A percentile compares a stretch with the other conserved stretches of the same genome.
These are phyloP conservation scores for Cercophora scortea DNA, from an alignment of 495 filamentous ascomycete genomes.

Conservation along the genomic window DNA sequence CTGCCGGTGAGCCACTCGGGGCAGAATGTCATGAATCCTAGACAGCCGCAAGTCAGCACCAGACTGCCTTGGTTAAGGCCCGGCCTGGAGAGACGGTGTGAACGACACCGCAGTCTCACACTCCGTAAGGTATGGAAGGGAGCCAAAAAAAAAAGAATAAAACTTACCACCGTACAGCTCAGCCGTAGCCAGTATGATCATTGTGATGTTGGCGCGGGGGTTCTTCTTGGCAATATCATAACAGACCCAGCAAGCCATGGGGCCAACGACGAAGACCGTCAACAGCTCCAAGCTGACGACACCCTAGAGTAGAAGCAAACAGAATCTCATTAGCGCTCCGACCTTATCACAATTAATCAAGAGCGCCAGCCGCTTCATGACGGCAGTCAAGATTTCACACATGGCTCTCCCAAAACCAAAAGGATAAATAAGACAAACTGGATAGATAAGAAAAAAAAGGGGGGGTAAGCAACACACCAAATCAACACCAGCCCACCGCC, in stretches of 20 bases:
- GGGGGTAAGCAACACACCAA: constrained; percentile 32
- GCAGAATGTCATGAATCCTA: constrained; percentile 89
- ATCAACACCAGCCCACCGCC: constrained; percentile 74
- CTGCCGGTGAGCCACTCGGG: constrained; percentile 85
- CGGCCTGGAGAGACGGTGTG: no score
- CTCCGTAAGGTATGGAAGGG: not conserved
- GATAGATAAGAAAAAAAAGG: constrained; percentile 1
- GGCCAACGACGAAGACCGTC: constrained; percentile 73
- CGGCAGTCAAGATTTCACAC: no score
- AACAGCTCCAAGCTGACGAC: constrained; percentile 78
- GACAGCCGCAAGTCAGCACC: no score
- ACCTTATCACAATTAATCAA: no score
- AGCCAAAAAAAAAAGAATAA: not conserved
- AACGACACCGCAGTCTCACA: no score
- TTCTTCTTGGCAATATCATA: constrained; percentile 54
- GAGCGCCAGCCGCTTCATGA: no score
- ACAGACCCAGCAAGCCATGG: constrained; percentile 62
- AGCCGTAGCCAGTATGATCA: constrained; percentile 75
- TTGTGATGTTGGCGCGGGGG: constrained; percentile 57
- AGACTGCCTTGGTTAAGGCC: no score
- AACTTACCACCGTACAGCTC: constrained; percentile 79
- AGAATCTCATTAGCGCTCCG: no score
- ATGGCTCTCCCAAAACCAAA: no score
- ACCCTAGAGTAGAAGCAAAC: constrained; percentile 23
- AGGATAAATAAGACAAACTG: not conserved